A percentile compares a stretch with the other conserved stretches of the same genome.
These are phyloP conservation scores for Trichoderma erinaceum DNA, from an alignment of 495 filamentous ascomycete genomes.

Conservation along the genomic window DNA sequence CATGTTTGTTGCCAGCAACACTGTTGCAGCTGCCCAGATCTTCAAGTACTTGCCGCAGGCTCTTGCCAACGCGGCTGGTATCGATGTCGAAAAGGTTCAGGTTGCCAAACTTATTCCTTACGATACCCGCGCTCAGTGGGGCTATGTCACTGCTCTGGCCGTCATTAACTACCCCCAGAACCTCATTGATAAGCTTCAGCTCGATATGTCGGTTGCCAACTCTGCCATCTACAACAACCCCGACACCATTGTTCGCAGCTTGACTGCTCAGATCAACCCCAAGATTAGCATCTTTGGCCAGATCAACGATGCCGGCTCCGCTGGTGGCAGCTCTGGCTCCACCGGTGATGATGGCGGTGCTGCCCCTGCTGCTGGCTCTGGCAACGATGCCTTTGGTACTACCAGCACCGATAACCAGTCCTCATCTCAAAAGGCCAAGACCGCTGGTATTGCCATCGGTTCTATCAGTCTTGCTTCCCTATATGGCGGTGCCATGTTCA, in stretches of 20 bases:
- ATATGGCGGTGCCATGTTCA: conserved; percentile 99
- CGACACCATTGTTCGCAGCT: conserved; percentile 49
- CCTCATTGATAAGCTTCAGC: conserved; percentile 54
- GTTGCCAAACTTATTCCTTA: conserved; percentile 74
- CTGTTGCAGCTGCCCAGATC: conserved; percentile 74
- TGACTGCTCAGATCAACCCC: conserved; percentile 79
- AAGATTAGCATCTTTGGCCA: conserved; percentile 68
- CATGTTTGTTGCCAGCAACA: conserved; percentile 63
- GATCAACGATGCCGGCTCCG: conserved; percentile 32
- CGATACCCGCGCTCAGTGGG: conserved; percentile 60
- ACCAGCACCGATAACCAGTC: conserved; percentile 31
- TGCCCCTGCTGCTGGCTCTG: conserved; percentile 18
- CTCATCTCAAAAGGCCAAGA: conserved; percentile 61
- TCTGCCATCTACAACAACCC: conserved; percentile 68
- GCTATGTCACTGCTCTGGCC: conserved; percentile 81
- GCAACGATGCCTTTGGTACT: conserved; percentile 25
- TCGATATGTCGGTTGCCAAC: conserved; percentile 60
- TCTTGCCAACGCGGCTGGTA: conserved; percentile 57
- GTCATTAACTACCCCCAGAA: conserved; percentile 64
- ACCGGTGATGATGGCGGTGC: conserved; percentile 22
- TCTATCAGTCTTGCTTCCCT: conserved; percentile 73
- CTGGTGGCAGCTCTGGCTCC: conserved; percentile 22
- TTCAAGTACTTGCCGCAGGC: conserved; percentile 74
- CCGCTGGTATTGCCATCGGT: conserved; percentile 76
- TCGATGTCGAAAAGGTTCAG: conserved; percentile 44